Evolutionary conservation across 73 alveolate genomes (phyloP).

Genomic region (Paramecium biaurelia): DNA sequence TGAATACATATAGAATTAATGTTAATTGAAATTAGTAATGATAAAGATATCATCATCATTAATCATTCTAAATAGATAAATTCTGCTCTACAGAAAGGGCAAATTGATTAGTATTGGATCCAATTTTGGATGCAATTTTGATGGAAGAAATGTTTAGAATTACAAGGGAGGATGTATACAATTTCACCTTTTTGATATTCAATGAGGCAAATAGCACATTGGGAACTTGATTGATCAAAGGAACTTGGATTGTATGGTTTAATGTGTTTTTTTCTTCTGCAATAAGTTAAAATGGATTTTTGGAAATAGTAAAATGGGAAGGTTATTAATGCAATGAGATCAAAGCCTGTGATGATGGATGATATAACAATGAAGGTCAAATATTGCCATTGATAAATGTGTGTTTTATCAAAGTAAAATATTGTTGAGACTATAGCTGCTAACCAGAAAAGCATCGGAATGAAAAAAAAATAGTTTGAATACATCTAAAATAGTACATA

Average conservation of each 20-base stretch:
- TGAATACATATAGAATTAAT: neutral
- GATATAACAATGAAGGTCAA: neutral
- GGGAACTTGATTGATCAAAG: neutral
- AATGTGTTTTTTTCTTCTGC: neutral
- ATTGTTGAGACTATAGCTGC: neutral
- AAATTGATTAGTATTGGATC: neutral
- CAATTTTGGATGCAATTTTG: neutral
- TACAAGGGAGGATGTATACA: neutral
- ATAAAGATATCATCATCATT: neutral
- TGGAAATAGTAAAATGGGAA: neutral
- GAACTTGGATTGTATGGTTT: neutral
- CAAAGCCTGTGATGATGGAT: neutral
- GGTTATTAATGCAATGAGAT: neutral
- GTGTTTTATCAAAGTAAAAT: neutral
- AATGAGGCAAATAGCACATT: neutral
- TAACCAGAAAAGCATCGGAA: neutral
- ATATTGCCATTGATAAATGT: neutral
- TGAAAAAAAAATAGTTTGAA: neutral
- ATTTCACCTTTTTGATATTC: neutral
- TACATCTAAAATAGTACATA: neutral
- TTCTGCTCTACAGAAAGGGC: neutral
- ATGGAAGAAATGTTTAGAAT: neutral
- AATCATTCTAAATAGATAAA: neutral
- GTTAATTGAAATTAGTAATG: neutral
- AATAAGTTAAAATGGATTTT: neutral